These are phyloP conservation scores for Mycena vulgaris DNA, from an alignment of 768 basidiomycete species.

Conservation along the genomic window DNA sequence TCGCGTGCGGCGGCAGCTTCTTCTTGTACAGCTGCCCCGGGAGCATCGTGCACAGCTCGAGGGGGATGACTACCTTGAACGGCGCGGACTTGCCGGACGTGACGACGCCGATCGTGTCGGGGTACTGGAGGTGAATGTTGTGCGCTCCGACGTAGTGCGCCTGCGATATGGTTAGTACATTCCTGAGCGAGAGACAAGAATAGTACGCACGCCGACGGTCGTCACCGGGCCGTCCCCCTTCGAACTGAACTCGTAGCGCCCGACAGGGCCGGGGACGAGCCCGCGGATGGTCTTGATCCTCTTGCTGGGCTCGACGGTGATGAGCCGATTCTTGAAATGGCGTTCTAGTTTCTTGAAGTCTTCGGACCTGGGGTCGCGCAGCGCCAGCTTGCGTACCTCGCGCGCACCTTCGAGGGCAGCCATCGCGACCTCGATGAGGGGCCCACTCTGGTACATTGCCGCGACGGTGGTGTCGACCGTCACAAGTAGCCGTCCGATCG, in stretches of 20 bases:
- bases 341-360: slow-evolving; percentile 43
- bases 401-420: slow-evolving; percentile 34
- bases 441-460: slow-evolving; percentile 46
- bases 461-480: slow-evolving; percentile 56
- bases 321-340: slow-evolving; percentile 46
- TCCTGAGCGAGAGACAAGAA: not conserved
- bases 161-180: slow-evolving; percentile 39
- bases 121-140: slow-evolving; percentile 44
- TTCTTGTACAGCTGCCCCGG: slow-evolving; percentile 58
- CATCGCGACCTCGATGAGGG: slow-evolving; percentile 43
- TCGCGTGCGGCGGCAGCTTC: slow-evolving; percentile 52
- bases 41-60: slow-evolving; percentile 55
- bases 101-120: slow-evolving; percentile 50
- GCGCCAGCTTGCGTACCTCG: slow-evolving; percentile 44
- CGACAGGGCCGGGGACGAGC: slow-evolving; percentile 49
- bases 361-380: slow-evolving; percentile 23
- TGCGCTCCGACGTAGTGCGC: slow-evolving; percentile 52
- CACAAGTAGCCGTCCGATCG: slow-evolving; percentile 45
- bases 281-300: slow-evolving; percentile 48
- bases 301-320: slow-evolving; percentile 38
- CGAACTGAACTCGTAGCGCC: slow-evolving; percentile 49
- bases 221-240: slow-evolving; percentile 39
- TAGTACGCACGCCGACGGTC: slow-evolving; percentile 50
- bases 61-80: slow-evolving; percentile 50
- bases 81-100: slow-evolving; percentile 40